These are phyloP conservation scores for Rhodotorula taiwanensis DNA, from an alignment of 768 basidiomycete species.

Conservation along the genomic window DNA sequence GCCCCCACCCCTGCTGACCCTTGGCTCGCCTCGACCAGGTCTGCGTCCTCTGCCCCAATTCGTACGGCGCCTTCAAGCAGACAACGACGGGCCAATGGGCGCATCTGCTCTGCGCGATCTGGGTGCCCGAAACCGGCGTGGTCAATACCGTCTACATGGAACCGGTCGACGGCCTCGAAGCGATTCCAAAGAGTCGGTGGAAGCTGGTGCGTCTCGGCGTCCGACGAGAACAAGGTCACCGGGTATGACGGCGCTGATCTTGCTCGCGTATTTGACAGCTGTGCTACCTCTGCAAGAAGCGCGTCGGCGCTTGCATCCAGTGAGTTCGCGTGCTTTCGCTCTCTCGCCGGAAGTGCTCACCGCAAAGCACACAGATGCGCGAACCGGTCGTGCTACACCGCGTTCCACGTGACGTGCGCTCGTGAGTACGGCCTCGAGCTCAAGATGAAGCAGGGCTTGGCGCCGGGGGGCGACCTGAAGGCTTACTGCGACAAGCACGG, in stretches of 20 bases:
- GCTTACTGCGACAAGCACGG: constrained; percentile 88
- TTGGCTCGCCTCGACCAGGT: constrained; percentile 54
- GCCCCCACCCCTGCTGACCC: background rate
- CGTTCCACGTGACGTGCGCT: constrained; percentile 93
- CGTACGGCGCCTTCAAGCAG: constrained; percentile 98
- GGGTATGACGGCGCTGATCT: too few species aligned
- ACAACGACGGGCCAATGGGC: constrained; percentile 89
- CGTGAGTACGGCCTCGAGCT: constrained; percentile 73
- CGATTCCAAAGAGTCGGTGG: constrained; percentile 84
- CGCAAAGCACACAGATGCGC: constrained; percentile 52
- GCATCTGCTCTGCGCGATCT: constrained; percentile 91
- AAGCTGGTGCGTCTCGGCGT: constrained; percentile 63
- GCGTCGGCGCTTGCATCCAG: constrained; percentile 85
- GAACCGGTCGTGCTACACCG: constrained; percentile 78
- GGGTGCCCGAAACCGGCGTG: constrained; percentile 89
- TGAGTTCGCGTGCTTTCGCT: background rate
- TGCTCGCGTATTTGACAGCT: constrained; percentile 46
- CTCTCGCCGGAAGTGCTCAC: background rate
- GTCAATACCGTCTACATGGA: constrained; percentile 98
- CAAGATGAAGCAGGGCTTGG: constrained; percentile 42
- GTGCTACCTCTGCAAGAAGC: constrained; percentile 59
- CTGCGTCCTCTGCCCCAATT: constrained; percentile 91
- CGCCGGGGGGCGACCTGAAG: constrained; percentile 50
- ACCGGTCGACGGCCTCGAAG: constrained; percentile 82
- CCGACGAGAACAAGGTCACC: too few species aligned